Conservation (phyloP, 2,329 filamentous ascomycete genomes). For the Pseudopithomyces maydicus region DNA sequence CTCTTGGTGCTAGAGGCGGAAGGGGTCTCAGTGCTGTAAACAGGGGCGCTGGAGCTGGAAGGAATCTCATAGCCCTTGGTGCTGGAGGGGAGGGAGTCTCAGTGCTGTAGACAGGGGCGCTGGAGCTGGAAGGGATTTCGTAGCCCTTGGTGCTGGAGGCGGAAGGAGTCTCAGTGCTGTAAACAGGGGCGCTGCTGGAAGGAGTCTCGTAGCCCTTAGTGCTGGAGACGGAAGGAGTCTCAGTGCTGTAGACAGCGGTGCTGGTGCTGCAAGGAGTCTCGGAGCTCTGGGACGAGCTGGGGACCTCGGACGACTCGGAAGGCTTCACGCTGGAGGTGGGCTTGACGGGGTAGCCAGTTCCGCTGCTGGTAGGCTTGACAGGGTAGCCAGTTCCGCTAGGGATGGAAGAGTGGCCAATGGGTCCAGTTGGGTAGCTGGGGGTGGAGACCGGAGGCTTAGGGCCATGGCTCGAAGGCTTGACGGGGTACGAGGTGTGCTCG, state of each 20-base stretch:
- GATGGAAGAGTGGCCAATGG: constrained; percentile 4
- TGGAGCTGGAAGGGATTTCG: constrained; percentile 1
- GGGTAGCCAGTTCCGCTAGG: constrained; percentile 19
- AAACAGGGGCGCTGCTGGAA: neutral
- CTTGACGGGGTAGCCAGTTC: constrained; percentile 27
- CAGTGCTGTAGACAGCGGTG: neutral
- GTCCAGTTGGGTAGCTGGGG: constrained; percentile 2
- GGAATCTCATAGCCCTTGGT: neutral
- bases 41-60: neutral
- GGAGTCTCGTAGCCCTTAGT: constrained; percentile 5
- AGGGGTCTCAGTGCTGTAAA: neutral
- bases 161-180: neutral
- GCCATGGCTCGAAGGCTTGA: neutral
- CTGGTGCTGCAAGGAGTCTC: neutral
- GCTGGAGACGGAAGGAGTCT: neutral
- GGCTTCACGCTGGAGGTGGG: constrained; percentile 4
- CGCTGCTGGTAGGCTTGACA: constrained; percentile 30
- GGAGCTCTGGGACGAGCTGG: neutral
- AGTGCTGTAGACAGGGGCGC: constrained; percentile 1
- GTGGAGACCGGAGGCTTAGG: neutral
- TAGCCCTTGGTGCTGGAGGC: constrained; percentile 3
- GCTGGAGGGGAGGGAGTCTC: neutral
- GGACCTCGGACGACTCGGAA: neutral
- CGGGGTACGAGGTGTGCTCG: constrained; percentile 10
- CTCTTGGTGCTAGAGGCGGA: neutral